phyloP scores from a whole-genome alignment of 768 basidiomycete species.

The Pisolithus orientalis region DNA sequence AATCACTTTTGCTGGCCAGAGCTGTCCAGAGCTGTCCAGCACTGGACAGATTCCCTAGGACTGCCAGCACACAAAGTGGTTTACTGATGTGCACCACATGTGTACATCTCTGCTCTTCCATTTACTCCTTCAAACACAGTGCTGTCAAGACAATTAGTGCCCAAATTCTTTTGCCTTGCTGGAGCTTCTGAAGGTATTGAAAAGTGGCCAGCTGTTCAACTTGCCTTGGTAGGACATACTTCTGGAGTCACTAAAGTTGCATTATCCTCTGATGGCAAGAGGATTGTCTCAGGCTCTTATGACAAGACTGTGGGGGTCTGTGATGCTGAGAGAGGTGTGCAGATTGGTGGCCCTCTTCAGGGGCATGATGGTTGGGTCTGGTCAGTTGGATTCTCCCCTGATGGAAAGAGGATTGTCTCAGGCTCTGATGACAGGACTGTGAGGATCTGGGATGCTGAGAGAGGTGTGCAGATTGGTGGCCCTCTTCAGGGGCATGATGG shows the following conservation, averaged over 20 bases:
- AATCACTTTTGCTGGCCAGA: too few relatives aligned
- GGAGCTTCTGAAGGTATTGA: background rate
- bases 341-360: background rate
- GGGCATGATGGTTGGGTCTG: background rate
- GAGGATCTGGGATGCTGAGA: background rate
- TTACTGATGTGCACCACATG: slow-evolving; percentile 19
- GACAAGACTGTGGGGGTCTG: background rate
- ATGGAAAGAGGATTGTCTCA: background rate
- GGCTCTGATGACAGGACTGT: background rate
- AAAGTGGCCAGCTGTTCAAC: background rate
- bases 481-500: background rate
- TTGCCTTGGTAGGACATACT: background rate
- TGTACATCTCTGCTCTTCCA: slow-evolving; percentile 20
- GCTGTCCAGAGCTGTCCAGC: too few relatives aligned
- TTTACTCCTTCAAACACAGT: slow-evolving; percentile 20
- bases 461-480: background rate
- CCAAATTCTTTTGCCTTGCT: background rate
- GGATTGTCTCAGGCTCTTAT: background rate
- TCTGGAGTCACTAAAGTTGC: background rate
- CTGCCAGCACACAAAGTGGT: too few relatives aligned
- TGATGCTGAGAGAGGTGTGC: background rate
- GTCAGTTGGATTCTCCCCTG: background rate
- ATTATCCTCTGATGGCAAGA: background rate
- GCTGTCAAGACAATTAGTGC: background rate
- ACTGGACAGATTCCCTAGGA: too few relatives aligned